Conservation (phyloP, 2,329 filamentous ascomycete species). For the Chaetomiaceae sp. region DNA sequence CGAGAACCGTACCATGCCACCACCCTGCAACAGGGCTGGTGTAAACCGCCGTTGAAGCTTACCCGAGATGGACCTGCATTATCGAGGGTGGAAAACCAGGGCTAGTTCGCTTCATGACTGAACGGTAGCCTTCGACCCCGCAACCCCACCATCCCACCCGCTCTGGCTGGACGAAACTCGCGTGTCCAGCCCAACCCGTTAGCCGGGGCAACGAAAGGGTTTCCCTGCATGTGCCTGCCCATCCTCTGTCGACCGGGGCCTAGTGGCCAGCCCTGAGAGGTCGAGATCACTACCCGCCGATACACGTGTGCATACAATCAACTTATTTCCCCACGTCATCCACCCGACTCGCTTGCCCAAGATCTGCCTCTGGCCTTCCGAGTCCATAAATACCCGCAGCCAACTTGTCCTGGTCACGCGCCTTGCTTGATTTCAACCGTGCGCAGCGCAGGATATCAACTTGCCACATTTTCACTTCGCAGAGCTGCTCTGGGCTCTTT, state of each 20-base stretch:
- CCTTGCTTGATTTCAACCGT: no score
- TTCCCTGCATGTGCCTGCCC: slow-evolving; percentile 1
- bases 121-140: slow-evolving; percentile 15
- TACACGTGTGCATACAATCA: slow-evolving; percentile 12
- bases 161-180: slow-evolving; percentile 16
- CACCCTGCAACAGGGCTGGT: neutral
- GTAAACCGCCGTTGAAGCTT: neutral
- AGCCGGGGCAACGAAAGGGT: slow-evolving; percentile 1
- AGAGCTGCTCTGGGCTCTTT: neutral
- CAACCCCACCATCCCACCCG: slow-evolving; percentile 20
- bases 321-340: slow-evolving; percentile 14
- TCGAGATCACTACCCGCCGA: slow-evolving; percentile 8
- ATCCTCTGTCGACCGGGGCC: slow-evolving; percentile 1
- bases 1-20: no score
- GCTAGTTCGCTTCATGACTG: neutral
- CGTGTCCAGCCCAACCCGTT: no score
- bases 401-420: neutral
- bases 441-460: neutral
- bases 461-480: neutral
- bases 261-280: slow-evolving; percentile 7
- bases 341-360: neutral
- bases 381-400: slow-evolving; percentile 1
- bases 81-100: neutral
- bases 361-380: slow-evolving; percentile 1
- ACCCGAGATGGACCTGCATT: neutral